These are phyloP conservation scores for Sarcocystis neurona DNA, from an alignment of 169 alveolate species.

Conservation along the genomic window DNA sequence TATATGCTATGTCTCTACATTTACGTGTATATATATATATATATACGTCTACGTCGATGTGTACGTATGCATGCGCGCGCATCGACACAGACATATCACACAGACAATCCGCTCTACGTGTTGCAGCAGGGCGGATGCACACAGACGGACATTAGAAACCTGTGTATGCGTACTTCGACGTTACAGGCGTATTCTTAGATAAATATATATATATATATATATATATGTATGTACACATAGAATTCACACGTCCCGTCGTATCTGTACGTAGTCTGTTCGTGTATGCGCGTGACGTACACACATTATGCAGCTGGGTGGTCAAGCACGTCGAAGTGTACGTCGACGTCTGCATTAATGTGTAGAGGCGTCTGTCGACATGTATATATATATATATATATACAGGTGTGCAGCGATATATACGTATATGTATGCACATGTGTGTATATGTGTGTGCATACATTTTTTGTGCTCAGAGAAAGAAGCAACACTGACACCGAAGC, in stretches of 20 bases:
- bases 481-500: neutral
- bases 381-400: slow-evolving; percentile 23
- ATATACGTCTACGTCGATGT: neutral
- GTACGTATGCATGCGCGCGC: neutral
- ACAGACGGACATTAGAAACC: neutral
- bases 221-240: neutral
- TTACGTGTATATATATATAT: neutral
- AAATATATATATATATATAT: slow-evolving; percentile 23
- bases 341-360: no score
- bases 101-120: neutral
- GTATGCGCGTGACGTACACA: no score
- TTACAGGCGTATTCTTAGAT: neutral
- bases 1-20: no score
- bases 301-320: no score
- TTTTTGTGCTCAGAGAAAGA: neutral
- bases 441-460: neutral
- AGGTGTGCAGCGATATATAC: neutral
- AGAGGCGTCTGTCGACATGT: neutral
- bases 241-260: no score
- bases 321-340: no score
- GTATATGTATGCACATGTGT: neutral
- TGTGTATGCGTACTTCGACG: no score
- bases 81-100: neutral
- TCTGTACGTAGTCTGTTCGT: no score
- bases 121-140: neutral